A percentile compares a stretch with the other conserved stretches of the same genome.
phyloP scores from a whole-genome alignment of 148 eudicot genomes.

The Cornus kousa region DNA sequence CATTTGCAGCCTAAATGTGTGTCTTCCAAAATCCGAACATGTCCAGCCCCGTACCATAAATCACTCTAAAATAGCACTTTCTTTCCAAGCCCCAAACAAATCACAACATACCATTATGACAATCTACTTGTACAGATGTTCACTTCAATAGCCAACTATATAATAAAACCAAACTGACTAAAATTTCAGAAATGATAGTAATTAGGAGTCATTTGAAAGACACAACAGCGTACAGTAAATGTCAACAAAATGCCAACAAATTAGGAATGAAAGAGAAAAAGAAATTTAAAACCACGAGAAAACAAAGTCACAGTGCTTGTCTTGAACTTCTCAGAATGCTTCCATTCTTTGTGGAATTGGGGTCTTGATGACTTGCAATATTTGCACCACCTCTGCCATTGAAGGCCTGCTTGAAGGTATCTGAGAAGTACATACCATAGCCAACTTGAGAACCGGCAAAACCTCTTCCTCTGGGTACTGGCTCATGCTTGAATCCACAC shows the following conservation, averaged over 20 bases:
- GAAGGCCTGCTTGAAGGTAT: conserved; percentile 97
- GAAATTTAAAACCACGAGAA: neutral
- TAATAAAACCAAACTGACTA: too few relatives aligned
- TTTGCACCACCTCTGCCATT: conserved; percentile 92
- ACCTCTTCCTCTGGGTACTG: conserved; percentile 85
- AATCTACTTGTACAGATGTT: too few relatives aligned
- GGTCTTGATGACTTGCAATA: conserved; percentile 84
- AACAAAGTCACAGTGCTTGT: neutral
- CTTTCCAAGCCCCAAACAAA: too few relatives aligned
- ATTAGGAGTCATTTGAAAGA: too few relatives aligned
- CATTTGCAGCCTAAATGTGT: too few relatives aligned
- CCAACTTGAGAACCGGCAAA: conserved; percentile 80
- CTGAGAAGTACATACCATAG: conserved; percentile 90
- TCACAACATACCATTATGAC: too few relatives aligned
- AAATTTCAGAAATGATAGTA: too few relatives aligned
- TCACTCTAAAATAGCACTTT: too few relatives aligned
- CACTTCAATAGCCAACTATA: too few relatives aligned
- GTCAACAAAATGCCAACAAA: neutral
- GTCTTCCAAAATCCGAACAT: too few relatives aligned
- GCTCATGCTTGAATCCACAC: conserved; percentile 65
- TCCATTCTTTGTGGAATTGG: conserved; percentile 68
- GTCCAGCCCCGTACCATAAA: too few relatives aligned
- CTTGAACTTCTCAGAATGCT: conserved; percentile 15
- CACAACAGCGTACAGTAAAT: too few relatives aligned
- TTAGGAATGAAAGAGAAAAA: neutral